phyloP scores from a whole-genome alignment of 2,329 filamentous ascomycete genomes.

The Fusarium burgessii region DNA sequence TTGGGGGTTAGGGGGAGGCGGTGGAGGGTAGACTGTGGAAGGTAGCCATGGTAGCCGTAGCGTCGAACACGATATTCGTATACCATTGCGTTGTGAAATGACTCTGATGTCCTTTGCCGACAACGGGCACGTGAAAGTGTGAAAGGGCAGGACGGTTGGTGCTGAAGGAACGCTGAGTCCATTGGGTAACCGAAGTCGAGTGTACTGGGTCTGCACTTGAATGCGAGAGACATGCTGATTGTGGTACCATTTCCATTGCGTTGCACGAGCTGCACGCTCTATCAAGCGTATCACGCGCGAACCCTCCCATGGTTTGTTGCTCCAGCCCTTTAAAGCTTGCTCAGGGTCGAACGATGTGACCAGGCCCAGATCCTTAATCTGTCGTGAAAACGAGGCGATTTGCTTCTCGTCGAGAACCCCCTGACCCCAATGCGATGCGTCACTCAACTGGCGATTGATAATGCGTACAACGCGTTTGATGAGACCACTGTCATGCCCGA shows the following conservation, averaged over 20 bases:
- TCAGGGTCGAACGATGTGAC: conserved; percentile 54
- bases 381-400: conserved; percentile 63
- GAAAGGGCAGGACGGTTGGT: conserved; percentile 94
- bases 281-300: conserved; percentile 84
- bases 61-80: conserved; percentile 92
- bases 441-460: conserved; percentile 86
- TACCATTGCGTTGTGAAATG: conserved; percentile 94
- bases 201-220: conserved; percentile 69
- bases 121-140: conserved; percentile 95
- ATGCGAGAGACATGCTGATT: conserved; percentile 77
- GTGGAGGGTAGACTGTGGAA: conserved; percentile 83
- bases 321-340: conserved; percentile 68
- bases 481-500: conserved; percentile 77
- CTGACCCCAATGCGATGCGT: conserved; percentile 87
- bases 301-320: conserved; percentile 86
- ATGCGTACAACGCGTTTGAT: conserved; percentile 92
- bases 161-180: conserved; percentile 84
- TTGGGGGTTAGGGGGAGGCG: conserved; percentile 81
- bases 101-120: conserved; percentile 90
- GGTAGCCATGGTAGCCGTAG: conserved; percentile 90
- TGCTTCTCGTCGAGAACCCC: conserved; percentile 72
- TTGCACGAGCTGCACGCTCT: conserved; percentile 83
- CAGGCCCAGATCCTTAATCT: conserved; percentile 58
- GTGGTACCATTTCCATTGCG: conserved; percentile 88
- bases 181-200: conserved; percentile 78